Percentiles rank a stretch among this genome's conserved stretches.
These are phyloP conservation scores for Podila epicladia DNA, from an alignment of 192 early-diverging fungal genomes.

Conservation along the genomic window DNA sequence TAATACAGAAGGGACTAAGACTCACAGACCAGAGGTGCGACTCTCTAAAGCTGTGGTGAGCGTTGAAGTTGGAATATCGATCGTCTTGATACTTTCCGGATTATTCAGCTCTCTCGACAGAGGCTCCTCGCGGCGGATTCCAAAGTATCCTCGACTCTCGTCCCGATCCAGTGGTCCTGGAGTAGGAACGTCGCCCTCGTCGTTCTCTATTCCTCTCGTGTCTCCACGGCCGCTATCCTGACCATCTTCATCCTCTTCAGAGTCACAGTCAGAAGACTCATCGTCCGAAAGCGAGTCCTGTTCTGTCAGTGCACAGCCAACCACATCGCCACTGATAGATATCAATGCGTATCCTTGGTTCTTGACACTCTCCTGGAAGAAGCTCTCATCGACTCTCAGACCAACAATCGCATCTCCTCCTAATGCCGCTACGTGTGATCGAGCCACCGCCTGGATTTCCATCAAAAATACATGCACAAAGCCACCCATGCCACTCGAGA, in stretches of 20 bases:
- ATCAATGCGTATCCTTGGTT: conserved; percentile 79
- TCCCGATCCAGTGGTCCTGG: no score
- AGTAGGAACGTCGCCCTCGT: no score
- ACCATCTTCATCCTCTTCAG: conserved; percentile 8
- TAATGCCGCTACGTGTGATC: conserved; percentile 73
- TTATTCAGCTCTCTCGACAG: background rate
- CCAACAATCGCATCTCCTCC: conserved; percentile 82
- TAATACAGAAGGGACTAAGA: no score
- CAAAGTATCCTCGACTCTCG: no score
- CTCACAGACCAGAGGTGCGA: no score
- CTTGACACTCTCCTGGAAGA: conserved; percentile 73
- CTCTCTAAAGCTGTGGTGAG: background rate
- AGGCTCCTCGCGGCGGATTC: background rate
- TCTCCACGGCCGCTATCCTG: background rate
- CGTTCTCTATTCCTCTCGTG: background rate
- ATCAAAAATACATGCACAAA: conserved; percentile 75
- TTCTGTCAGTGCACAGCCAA: conserved; percentile 46
- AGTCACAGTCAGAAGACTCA: conserved; percentile 5
- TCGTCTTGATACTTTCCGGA: background rate
- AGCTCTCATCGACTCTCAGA: conserved; percentile 69
- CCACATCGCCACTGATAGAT: conserved; percentile 71
- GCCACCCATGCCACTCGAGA: conserved; percentile 71
- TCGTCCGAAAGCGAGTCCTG: background rate
- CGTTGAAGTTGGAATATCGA: background rate
- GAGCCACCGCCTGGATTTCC: conserved; percentile 71